Evolutionary conservation across 1,284 basidiomycete species (phyloP).

Genomic region (Phylloboletellus chloephorus): DNA sequence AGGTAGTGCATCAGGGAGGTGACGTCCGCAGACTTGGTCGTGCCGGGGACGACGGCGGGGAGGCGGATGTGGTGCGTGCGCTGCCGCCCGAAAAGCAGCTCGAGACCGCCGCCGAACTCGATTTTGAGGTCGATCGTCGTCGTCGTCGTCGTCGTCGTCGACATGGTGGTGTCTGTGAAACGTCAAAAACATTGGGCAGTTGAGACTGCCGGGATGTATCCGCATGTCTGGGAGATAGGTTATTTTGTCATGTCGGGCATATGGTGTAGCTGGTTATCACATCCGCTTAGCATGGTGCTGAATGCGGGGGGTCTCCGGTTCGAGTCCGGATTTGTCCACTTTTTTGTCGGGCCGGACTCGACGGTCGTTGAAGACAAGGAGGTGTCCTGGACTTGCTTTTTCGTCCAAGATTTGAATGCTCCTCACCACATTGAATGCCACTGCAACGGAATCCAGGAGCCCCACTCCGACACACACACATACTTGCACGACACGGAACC

Average conservation of each 20-base stretch:
- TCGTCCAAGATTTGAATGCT: no score
- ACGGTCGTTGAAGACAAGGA: no score
- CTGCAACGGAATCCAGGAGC: no score
- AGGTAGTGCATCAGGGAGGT: constrained; percentile 78
- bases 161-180: constrained; percentile 17
- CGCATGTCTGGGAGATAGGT: no score
- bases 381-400: no score
- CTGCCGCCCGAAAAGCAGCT: constrained; percentile 72
- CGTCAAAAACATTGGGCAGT: no score
- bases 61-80: constrained; percentile 58
- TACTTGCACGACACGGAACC: no score
- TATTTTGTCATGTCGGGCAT: constrained; percentile 22
- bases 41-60: constrained; percentile 41
- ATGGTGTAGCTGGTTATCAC: constrained; percentile 44
- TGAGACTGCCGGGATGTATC: not conserved
- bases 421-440: no score
- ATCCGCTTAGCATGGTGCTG: constrained; percentile 34
- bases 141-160: constrained; percentile 24
- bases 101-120: constrained; percentile 78
- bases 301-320: constrained; percentile 39
- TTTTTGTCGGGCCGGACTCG: constrained; percentile 34
- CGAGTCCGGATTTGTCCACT: constrained; percentile 38
- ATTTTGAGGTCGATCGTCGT: constrained; percentile 43
- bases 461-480: no score
- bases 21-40: constrained; percentile 53